These are phyloP conservation scores for Quambalaria eucalypti DNA, from an alignment of 1,284 basidiomycete genomes.

Conservation along the genomic window DNA sequence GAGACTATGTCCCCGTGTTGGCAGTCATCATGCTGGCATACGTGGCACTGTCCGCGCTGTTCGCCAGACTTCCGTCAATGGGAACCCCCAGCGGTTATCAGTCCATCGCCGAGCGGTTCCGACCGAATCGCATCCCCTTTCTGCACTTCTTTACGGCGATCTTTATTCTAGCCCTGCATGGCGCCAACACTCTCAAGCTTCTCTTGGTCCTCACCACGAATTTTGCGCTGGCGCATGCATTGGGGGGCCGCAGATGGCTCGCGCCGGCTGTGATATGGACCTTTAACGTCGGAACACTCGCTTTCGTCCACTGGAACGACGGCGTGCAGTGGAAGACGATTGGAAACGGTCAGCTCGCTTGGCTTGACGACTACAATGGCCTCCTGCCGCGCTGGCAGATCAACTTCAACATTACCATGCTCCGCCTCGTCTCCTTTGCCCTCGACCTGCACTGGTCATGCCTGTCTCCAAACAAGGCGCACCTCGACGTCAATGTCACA, in stretches of 20 bases:
- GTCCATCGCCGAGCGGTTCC: background rate
- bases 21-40: slow-evolving; percentile 35
- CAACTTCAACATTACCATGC: slow-evolving; percentile 92
- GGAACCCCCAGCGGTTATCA: background rate
- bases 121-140: slow-evolving; percentile 40
- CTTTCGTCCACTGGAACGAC: slow-evolving; percentile 65
- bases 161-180: slow-evolving; percentile 73
- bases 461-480: background rate
- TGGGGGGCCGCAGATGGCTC: slow-evolving; percentile 47
- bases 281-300: slow-evolving; percentile 67
- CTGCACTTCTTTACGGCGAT: slow-evolving; percentile 56
- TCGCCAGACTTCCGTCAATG: background rate
- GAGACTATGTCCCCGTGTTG: slow-evolving; percentile 42
- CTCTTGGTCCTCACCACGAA: slow-evolving; percentile 63
- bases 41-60: slow-evolving; percentile 38
- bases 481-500: background rate
- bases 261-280: slow-evolving; percentile 57
- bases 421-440: slow-evolving; percentile 81
- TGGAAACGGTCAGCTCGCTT: slow-evolving; percentile 54
- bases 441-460: slow-evolving; percentile 77
- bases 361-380: slow-evolving; percentile 63
- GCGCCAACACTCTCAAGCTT: slow-evolving; percentile 73
- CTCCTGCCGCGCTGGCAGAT: slow-evolving; percentile 83
- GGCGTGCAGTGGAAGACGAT: slow-evolving; percentile 66
- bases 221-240: slow-evolving; percentile 54